Evolutionary conservation across 1,139 yeast species (phyloP).

Genomic region (Candida pseudocylindracea): DNA sequence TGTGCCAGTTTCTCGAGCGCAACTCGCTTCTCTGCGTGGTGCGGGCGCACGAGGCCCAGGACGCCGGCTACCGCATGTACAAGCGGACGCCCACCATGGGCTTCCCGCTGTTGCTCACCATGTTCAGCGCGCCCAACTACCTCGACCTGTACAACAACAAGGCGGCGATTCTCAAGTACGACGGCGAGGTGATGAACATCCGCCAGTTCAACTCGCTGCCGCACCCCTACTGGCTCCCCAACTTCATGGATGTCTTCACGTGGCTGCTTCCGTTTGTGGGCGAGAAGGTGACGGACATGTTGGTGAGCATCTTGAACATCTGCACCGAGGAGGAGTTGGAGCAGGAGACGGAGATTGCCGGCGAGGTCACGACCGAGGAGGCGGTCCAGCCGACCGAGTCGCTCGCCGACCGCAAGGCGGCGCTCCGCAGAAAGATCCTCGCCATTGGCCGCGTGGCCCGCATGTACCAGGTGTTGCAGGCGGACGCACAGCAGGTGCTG

Average conservation of each 20-base stretch:
- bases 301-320: slow-evolving; percentile 73
- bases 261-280: slow-evolving; percentile 98
- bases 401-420: slow-evolving; percentile 27
- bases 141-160: slow-evolving; percentile 84
- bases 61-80: slow-evolving; percentile 92
- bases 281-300: slow-evolving; percentile 87
- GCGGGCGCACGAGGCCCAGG: slow-evolving; percentile 96
- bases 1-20: slow-evolving; percentile 58
- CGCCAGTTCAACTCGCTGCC: slow-evolving; percentile 86
- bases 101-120: slow-evolving; percentile 81
- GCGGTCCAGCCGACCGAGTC: slow-evolving; percentile 1
- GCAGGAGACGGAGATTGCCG: slow-evolving; percentile 30
- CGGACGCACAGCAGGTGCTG: slow-evolving; percentile 75
- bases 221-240: slow-evolving; percentile 95
- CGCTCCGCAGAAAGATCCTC: slow-evolving; percentile 68
- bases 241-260: slow-evolving; percentile 91
- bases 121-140: slow-evolving; percentile 93
- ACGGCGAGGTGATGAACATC: slow-evolving; percentile 81
- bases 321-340: slow-evolving; percentile 92
- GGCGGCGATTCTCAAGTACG: slow-evolving; percentile 88
- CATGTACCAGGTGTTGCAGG: slow-evolving; percentile 77
- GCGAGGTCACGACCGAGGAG: slow-evolving; percentile 4
- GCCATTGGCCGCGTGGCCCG: slow-evolving; percentile 92
- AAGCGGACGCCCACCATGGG: slow-evolving; percentile 69
- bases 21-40: slow-evolving; percentile 68